phyloP scores from a whole-genome alignment of 2,329 filamentous ascomycete genomes.

The Alternaria sp. region DNA sequence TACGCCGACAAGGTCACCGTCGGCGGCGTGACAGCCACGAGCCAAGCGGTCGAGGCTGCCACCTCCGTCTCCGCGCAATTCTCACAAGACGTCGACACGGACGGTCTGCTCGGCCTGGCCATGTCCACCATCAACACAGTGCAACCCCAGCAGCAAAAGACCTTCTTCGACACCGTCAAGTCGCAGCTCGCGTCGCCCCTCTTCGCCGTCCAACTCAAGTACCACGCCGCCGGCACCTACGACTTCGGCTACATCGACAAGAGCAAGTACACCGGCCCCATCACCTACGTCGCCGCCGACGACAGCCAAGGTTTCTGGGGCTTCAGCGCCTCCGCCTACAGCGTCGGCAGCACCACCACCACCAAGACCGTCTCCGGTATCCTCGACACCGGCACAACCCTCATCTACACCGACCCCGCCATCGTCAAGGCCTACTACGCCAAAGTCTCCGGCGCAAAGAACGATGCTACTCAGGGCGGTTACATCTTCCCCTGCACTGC shows the following conservation, averaged over 20 bases:
- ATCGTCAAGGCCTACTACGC: conserved; percentile 67
- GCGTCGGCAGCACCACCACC: conserved; percentile 56
- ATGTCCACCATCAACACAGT: conserved; percentile 68
- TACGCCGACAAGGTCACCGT: conserved; percentile 70
- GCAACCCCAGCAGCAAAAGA: conserved; percentile 57
- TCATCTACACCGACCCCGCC: conserved; percentile 63
- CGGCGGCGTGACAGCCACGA: conserved; percentile 65
- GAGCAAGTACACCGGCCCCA: conserved; percentile 63
- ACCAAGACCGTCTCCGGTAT: conserved; percentile 60
- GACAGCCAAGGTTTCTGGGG: conserved; percentile 68
- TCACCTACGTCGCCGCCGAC: conserved; percentile 65
- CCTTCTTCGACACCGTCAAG: conserved; percentile 68
- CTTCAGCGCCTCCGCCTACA: conserved; percentile 64
- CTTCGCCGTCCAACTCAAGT: conserved; percentile 65
- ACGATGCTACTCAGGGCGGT: conserved; percentile 59
- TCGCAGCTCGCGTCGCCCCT: conserved; percentile 58
- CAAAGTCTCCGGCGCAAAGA: conserved; percentile 59
- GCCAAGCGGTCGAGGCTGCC: conserved; percentile 74
- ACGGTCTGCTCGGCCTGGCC: conserved; percentile 66
- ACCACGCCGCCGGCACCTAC: conserved; percentile 57
- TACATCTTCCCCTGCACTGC: conserved; percentile 62
- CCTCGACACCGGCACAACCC: conserved; percentile 74
- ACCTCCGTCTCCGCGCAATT: conserved; percentile 63
- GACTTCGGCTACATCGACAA: conserved; percentile 67
- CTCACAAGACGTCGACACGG: conserved; percentile 58